A percentile compares a stretch with the other conserved stretches of the same genome.
Conservation (phyloP, 805 yeast species). For the Wickerhamomyces hampshirensis region DNA sequence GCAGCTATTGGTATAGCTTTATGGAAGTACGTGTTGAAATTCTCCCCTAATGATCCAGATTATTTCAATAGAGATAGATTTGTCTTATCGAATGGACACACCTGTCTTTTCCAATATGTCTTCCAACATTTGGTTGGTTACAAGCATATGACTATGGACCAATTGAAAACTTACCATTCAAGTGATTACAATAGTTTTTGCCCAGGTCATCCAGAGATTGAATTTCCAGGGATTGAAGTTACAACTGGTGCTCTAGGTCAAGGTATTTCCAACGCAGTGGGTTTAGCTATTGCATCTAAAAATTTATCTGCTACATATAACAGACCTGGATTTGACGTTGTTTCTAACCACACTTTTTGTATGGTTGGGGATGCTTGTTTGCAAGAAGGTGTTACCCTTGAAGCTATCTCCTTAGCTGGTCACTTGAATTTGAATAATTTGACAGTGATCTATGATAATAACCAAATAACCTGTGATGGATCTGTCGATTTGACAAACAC, state of each 20-base stretch:
- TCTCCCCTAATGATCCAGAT: conserved; percentile 86
- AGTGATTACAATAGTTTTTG: conserved; percentile 80
- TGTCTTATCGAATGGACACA: conserved; percentile 94
- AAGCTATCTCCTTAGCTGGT: conserved; percentile 93
- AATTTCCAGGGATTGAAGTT: conserved; percentile 90
- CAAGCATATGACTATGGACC: conserved; percentile 73
- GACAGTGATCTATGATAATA: conserved; percentile 94
- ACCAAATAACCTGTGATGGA: conserved; percentile 96
- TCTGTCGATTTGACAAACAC: conserved; percentile 84
- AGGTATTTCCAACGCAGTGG: conserved; percentile 95
- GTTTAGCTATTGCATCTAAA: conserved; percentile 91
- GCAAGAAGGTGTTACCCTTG: conserved; percentile 96
- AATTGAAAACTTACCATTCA: conserved; percentile 88
- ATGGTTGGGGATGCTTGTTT: conserved; percentile 97
- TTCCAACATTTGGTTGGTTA: conserved; percentile 84
- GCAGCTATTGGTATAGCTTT: conserved; percentile 93
- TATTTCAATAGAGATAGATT: conserved; percentile 97
- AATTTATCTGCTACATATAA: conserved; percentile 90
- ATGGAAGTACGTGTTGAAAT: conserved; percentile 70
- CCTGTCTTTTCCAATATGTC: conserved; percentile 83
- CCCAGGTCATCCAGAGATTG: conserved; percentile 97
- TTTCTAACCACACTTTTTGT: conserved; percentile 71
- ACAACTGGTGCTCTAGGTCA: conserved; percentile 99
- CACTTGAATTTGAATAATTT: conserved; percentile 90
- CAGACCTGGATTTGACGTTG: conserved; percentile 72